These are phyloP conservation scores for Pleodorina starrii DNA, from an alignment of 139 green algal genomes.

Conservation along the genomic window DNA sequence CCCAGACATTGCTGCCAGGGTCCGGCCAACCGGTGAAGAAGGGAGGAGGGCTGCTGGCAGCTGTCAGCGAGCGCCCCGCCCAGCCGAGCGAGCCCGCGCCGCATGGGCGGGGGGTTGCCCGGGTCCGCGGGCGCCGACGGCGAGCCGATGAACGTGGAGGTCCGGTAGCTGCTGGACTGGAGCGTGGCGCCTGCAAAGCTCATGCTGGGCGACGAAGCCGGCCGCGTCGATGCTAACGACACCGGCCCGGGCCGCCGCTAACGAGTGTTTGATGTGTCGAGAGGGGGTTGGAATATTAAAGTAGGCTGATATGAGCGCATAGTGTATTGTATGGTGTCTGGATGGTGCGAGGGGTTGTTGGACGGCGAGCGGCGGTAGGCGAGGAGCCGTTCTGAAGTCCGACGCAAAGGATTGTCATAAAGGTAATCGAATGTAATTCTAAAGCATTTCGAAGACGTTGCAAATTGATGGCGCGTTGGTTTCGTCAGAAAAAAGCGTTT, in stretches of 20 bases:
- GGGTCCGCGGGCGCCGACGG: background rate
- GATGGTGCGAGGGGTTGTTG: too few relatives aligned
- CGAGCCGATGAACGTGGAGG: background rate
- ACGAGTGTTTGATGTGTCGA: background rate
- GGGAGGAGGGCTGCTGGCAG: background rate
- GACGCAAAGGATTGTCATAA: too few relatives aligned
- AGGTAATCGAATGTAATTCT: too few relatives aligned
- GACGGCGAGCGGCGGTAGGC: too few relatives aligned
- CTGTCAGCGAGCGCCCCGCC: background rate
- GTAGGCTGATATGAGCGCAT: too few relatives aligned
- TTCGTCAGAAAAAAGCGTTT: too few relatives aligned
- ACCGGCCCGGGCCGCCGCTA: background rate
- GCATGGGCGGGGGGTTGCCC: constrained; percentile 1
- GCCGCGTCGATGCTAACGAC: background rate
- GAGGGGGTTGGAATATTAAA: too few relatives aligned
- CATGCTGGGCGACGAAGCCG: constrained; percentile 18
- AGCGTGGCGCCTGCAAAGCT: constrained; percentile 12
- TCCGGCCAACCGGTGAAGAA: background rate
- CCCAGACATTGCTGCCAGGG: background rate
- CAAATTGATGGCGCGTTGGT: too few relatives aligned
- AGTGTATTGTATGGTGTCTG: too few relatives aligned
- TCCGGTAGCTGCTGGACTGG: background rate
- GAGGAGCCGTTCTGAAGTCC: too few relatives aligned
- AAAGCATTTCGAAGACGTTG: too few relatives aligned
- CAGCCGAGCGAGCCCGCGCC: background rate